Percentiles rank a stretch among this genome's conserved stretches.
Evolutionary conservation across 2,329 filamentous ascomycete genomes (phyloP).

Genomic region (Zasmidium angulare): DNA sequence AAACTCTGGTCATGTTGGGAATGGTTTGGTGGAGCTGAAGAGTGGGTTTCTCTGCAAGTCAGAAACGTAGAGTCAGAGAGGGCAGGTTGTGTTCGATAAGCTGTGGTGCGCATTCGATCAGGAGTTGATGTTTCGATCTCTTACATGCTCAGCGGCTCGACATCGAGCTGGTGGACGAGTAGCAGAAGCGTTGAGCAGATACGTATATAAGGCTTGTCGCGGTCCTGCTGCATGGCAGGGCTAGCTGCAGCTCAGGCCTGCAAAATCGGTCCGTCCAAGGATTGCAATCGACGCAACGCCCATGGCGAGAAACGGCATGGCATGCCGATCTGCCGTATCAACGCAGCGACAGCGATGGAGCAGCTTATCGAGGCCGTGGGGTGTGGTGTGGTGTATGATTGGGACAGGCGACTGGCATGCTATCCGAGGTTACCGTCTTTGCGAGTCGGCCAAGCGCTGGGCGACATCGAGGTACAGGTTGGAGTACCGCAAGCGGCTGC

Average conservation of each 20-base stretch:
- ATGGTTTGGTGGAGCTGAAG: not conserved
- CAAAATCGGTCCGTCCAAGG: not conserved
- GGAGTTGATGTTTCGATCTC: too few relatives aligned
- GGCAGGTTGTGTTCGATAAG: not conserved
- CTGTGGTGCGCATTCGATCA: not conserved
- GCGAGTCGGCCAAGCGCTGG: not conserved
- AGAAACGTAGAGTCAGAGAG: not conserved
- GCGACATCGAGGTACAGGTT: not conserved
- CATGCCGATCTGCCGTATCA: conserved; percentile 4
- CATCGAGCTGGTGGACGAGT: not conserved
- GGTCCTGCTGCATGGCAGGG: not conserved
- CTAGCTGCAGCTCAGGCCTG: conserved; percentile 2
- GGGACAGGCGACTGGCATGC: not conserved
- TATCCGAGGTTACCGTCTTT: not conserved
- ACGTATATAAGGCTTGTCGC: conserved; percentile 3
- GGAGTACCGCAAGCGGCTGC: not conserved
- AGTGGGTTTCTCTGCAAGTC: not conserved
- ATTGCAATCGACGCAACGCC: not conserved
- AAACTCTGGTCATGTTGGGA: not conserved
- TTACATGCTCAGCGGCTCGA: not conserved
- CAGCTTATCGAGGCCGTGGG: not conserved
- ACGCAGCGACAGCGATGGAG: not conserved
- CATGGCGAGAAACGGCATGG: not conserved
- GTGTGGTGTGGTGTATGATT: not conserved
- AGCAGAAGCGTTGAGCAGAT: conserved; percentile 5